Evolutionary conservation across 495 filamentous ascomycete species (phyloP).

Genomic region (Neohortaea acidophila): DNA sequence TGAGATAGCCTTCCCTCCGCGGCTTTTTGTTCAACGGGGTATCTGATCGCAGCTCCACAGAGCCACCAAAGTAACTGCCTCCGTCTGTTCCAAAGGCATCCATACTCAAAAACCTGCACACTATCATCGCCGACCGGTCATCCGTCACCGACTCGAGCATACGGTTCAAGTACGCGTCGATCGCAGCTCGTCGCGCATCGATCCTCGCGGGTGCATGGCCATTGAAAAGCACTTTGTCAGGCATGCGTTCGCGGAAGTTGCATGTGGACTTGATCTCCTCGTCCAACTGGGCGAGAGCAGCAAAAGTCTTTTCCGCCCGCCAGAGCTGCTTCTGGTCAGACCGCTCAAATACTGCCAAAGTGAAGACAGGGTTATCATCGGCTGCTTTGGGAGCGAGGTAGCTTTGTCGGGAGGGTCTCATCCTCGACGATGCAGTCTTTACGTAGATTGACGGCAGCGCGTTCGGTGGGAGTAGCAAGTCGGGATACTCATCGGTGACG

Average conservation of each 20-base stretch:
- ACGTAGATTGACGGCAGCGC: constrained; percentile 77
- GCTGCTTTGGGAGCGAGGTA: constrained; percentile 48
- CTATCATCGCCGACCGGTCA: constrained; percentile 56
- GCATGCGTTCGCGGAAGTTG: constrained; percentile 53
- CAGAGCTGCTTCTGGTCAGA: constrained; percentile 70
- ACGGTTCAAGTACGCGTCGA: constrained; percentile 73
- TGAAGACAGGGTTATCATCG: constrained; percentile 79
- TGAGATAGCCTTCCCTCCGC: constrained; percentile 79
- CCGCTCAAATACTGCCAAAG: constrained; percentile 66
- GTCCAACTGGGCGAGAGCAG: constrained; percentile 69
- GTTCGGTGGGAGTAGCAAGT: constrained; percentile 71
- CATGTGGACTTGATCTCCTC: constrained; percentile 56
- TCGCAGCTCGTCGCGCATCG: constrained; percentile 65
- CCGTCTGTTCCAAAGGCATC: constrained; percentile 66
- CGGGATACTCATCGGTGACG: constrained; percentile 67
- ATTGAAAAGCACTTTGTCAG: constrained; percentile 72
- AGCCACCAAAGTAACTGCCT: constrained; percentile 12
- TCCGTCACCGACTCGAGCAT: constrained; percentile 71
- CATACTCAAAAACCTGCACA: constrained; percentile 79
- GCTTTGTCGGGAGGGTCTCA: constrained; percentile 78
- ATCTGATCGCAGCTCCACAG: constrained; percentile 15
- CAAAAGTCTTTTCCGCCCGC: constrained; percentile 82
- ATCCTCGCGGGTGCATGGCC: constrained; percentile 91
- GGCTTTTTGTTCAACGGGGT: constrained; percentile 36
- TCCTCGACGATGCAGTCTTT: constrained; percentile 78